These are phyloP conservation scores for Boletus vermiculosoides DNA, from an alignment of 768 basidiomycete genomes.

Conservation along the genomic window DNA sequence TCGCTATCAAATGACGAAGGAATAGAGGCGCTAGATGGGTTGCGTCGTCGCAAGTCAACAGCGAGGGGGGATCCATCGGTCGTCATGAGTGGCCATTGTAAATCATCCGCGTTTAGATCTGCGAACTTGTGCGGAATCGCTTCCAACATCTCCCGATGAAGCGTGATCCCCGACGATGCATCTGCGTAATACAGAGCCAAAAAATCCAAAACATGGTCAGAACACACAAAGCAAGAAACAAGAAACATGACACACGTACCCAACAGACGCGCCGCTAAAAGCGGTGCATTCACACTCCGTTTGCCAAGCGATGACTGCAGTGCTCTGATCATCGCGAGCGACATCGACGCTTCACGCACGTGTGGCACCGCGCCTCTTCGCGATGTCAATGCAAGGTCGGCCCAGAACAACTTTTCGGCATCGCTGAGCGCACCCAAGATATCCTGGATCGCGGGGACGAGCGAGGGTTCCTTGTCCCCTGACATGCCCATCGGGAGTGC, in stretches of 20 bases:
- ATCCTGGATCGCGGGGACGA: slow-evolving; percentile 51
- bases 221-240: neutral
- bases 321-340: slow-evolving; percentile 66
- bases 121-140: slow-evolving; percentile 71
- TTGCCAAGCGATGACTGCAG: slow-evolving; percentile 82
- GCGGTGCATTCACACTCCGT: slow-evolving; percentile 45
- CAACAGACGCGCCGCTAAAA: slow-evolving; percentile 61
- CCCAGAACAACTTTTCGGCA: slow-evolving; percentile 71
- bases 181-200: slow-evolving; percentile 44
- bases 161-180: slow-evolving; percentile 68
- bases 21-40: slow-evolving; percentile 16
- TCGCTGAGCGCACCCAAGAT: slow-evolving; percentile 59
- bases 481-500: slow-evolving; percentile 80
- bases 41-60: slow-evolving; percentile 9
- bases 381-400: slow-evolving; percentile 54
- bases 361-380: slow-evolving; percentile 63
- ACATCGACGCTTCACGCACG: slow-evolving; percentile 72
- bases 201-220: neutral
- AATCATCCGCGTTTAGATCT: slow-evolving; percentile 51
- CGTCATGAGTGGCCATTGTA: slow-evolving; percentile 67
- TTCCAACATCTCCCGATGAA: slow-evolving; percentile 85
- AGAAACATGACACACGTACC: slow-evolving; percentile 37
- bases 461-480: slow-evolving; percentile 37
- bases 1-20: slow-evolving; percentile 32
- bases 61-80: slow-evolving; percentile 44